Conservation (phyloP, 352 stramenopile species). For the Phytophthora capsici region DNA sequence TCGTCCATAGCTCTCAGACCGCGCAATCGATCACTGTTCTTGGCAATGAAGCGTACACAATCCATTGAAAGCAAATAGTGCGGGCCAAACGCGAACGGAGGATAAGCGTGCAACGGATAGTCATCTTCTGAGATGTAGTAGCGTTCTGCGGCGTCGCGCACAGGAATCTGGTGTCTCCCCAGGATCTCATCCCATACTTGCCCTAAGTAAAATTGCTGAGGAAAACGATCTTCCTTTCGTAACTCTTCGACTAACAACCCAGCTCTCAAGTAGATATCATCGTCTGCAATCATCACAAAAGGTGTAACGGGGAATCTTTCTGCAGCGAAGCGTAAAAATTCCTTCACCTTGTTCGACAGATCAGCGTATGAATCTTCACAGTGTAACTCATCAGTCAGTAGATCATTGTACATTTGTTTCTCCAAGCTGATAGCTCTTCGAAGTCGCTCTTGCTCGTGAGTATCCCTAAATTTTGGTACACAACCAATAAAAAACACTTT, state of each 20-base stretch:
- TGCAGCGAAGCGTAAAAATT: constrained; percentile 50
- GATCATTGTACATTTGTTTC: constrained; percentile 39
- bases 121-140: constrained; percentile 43
- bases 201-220: constrained; percentile 19
- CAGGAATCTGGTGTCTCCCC: constrained; percentile 20
- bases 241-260: constrained; percentile 17
- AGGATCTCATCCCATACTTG: constrained; percentile 32
- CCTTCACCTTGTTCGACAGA: constrained; percentile 59
- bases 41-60: constrained; percentile 50
- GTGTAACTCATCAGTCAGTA: constrained; percentile 53
- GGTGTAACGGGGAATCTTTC: constrained; percentile 6
- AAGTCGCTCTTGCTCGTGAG: constrained; percentile 7
- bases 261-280: constrained; percentile 58
- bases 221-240: not conserved
- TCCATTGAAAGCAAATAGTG: constrained; percentile 62
- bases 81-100: constrained; percentile 50
- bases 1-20: constrained; percentile 55
- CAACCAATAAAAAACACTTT: constrained; percentile 55
- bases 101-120: constrained; percentile 40
- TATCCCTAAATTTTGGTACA: constrained; percentile 3
- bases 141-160: constrained; percentile 30
- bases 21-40: constrained; percentile 33
- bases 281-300: constrained; percentile 65
- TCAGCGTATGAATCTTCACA: constrained; percentile 59
- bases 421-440: constrained; percentile 33